Conservation (phyloP, 441 rosid species). For the Jatropha multifida region DNA sequence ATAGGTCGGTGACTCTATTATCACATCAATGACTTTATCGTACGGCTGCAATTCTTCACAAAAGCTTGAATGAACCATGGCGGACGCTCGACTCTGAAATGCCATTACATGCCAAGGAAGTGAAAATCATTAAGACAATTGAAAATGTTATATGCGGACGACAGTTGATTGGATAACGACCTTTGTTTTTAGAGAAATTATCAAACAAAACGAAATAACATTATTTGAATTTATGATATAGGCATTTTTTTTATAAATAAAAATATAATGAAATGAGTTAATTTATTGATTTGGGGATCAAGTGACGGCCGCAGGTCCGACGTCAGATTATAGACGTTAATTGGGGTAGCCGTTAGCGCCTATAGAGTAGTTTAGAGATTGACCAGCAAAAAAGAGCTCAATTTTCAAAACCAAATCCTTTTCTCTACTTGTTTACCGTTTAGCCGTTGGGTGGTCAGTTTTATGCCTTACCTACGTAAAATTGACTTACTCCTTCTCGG, state of each 20-base stretch:
- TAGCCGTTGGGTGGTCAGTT: constrained; percentile 25
- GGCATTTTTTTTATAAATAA: too few relatives aligned
- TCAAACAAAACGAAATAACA: too few relatives aligned
- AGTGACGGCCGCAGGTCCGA: neutral
- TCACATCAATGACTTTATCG: neutral
- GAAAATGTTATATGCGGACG: too few relatives aligned
- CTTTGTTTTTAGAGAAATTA: too few relatives aligned
- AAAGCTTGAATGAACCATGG: too few relatives aligned
- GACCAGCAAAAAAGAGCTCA: neutral
- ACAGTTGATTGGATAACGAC: too few relatives aligned
- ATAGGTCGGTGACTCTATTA: neutral
- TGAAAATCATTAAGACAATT: too few relatives aligned
- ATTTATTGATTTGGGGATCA: neutral
- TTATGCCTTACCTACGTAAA: neutral
- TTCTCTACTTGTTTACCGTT: neutral
- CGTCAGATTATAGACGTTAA: constrained; percentile 16
- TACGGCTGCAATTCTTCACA: neutral
- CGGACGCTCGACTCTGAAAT: too few relatives aligned
- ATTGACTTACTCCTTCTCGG: too few relatives aligned
- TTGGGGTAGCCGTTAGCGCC: constrained; percentile 24
- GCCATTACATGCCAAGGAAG: neutral
- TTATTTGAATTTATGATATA: too few relatives aligned
- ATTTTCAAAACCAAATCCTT: constrained; percentile 10
- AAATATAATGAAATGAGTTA: neutral
- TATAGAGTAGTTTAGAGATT: neutral